Evolutionary conservation across 2,329 filamentous ascomycete species (phyloP), one percentile per base, ranked within the genome.

Genomic region (Lizonia empirigonia): DNA sequence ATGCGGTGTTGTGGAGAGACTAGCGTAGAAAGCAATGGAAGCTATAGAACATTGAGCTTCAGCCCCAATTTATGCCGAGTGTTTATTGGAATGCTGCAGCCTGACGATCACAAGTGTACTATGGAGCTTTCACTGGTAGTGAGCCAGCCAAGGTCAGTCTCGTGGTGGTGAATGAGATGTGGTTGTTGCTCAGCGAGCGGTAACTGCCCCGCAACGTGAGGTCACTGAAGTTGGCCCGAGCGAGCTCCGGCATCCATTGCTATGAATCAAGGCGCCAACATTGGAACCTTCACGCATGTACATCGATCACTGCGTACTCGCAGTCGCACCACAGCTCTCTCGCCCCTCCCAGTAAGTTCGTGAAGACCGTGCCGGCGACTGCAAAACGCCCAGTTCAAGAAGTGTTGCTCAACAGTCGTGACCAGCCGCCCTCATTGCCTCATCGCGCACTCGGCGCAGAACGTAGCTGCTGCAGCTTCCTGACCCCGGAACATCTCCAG

Each of bases 11-110:
- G 63, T 58, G 59, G 64, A 67, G 59, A 56, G 64, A 67, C 67
- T 72, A 72, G 69, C 69, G 68, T 64, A 63, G 70, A 73, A 73
- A 63, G 65, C 50, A 69, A 72, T 73, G 64, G 70, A 73, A 72
- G 63, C 65, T 59, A 44, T 64, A 56, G 69, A 70, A 71, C 54
- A 58, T 55, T 51, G 44, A 62, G 55, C 56, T 60, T 54, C 61
- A 60, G 52, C 48, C 57, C 56, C 58, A 26, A 41, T 56, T 57
- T 53, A 55, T 50, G 50, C 22, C 34, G 55, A 60, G 58, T 56
- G 22, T 50, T 49, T 55, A 41, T 50, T 46, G 30, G 46, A 41
- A 47, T 22, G 20, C n/a, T 41, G 30, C 33, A 51, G 36, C 22
- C 42, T 20, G 48, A 44, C 32, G 48, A 47, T 49, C 36, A 30